These are phyloP conservation scores for Aspergillus amoenus DNA, from an alignment of 2,329 filamentous ascomycete species.

Conservation along the genomic window DNA sequence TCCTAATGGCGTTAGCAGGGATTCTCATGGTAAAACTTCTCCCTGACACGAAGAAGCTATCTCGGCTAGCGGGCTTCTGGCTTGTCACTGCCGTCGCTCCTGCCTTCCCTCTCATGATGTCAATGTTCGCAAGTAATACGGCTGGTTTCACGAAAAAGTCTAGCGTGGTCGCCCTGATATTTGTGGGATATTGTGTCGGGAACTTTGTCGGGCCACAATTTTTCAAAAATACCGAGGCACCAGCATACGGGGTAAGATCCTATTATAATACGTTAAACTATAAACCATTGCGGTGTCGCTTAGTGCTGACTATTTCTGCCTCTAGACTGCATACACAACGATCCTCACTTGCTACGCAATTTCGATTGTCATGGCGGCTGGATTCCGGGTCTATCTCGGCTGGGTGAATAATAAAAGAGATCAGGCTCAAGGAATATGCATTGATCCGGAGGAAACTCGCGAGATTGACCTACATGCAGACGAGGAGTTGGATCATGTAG, in stretches of 20 bases:
- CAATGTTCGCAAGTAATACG: slow-evolving; percentile 14
- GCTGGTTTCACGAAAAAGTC: slow-evolving; percentile 22
- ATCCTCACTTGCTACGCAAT: slow-evolving; percentile 22
- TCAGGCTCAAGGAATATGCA: slow-evolving; percentile 12
- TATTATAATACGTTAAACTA: neutral
- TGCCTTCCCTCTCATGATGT: slow-evolving; percentile 20
- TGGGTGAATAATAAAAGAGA: slow-evolving; percentile 16
- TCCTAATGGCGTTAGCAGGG: slow-evolving; percentile 18
- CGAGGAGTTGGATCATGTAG: slow-evolving; percentile 15
- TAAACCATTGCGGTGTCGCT: too few species aligned
- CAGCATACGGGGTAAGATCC: slow-evolving; percentile 8
- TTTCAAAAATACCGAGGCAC: slow-evolving; percentile 16
- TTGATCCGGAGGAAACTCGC: slow-evolving; percentile 16
- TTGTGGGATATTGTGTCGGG: slow-evolving; percentile 18
- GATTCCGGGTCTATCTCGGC: slow-evolving; percentile 15
- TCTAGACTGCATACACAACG: slow-evolving; percentile 21
- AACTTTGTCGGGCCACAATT: slow-evolving; percentile 20
- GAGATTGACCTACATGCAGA: slow-evolving; percentile 11
- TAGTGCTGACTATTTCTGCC: neutral
- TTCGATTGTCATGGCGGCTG: slow-evolving; percentile 13
- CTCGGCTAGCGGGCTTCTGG: slow-evolving; percentile 22
- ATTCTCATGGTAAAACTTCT: slow-evolving; percentile 24
- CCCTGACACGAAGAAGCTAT: slow-evolving; percentile 11
- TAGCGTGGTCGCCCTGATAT: slow-evolving; percentile 16
- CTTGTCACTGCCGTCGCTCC: slow-evolving; percentile 18